Evolutionary conservation across 805 yeast genomes (phyloP), one percentile per base, ranked within the genome.

Genomic region (Kregervanrija pseudodelftensis): DNA sequence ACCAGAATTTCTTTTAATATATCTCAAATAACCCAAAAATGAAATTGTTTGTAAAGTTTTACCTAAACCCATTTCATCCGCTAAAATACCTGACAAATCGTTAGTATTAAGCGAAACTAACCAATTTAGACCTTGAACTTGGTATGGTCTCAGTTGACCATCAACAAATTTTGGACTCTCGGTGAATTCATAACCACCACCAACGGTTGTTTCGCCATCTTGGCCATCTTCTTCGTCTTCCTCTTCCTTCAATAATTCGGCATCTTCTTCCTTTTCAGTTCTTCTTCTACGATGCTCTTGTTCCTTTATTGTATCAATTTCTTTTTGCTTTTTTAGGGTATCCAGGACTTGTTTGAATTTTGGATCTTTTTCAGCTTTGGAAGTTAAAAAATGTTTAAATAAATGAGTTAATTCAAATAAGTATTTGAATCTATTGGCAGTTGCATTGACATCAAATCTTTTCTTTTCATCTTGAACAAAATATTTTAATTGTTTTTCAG

Each of bases 51-150:
- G 93, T 46, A 85, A 65, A 3, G 93, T 85, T 59, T 85, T 85
- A 53, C 93, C 93, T 49, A 85, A 65, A 1, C 93, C 93, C 93
- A 85, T 85, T 64, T 85, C 93, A 63, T 85, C 93, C 1, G 93
- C 93, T 47, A 85, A 68, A 17, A 85, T 84, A 48, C 93, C 93
- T 1, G 85, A 76, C 39, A 85, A 65, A 48, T 78, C 76, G 64
- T 82, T 82, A 50, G 79, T 82, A 54, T 80, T 77, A 47, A 85
- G 63, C 1, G 83, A 72, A 11, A 84, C 74, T 53, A 85, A 65
- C 95, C 95, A 85, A 60, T 85, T 85, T 49, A 85, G 67, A 49
- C 93, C 95, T 60, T 82, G 89, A 49, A 85, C 72, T 63, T 85
- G 95, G 58, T 85, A 85, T 3, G 84, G 80, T 55, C 95, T 73